A percentile compares a stretch with the other conserved stretches of the same genome.
These are phyloP conservation scores for Chlamydomonas reinhardtii DNA, from an alignment of 163 green algal species.

Conservation along the genomic window DNA sequence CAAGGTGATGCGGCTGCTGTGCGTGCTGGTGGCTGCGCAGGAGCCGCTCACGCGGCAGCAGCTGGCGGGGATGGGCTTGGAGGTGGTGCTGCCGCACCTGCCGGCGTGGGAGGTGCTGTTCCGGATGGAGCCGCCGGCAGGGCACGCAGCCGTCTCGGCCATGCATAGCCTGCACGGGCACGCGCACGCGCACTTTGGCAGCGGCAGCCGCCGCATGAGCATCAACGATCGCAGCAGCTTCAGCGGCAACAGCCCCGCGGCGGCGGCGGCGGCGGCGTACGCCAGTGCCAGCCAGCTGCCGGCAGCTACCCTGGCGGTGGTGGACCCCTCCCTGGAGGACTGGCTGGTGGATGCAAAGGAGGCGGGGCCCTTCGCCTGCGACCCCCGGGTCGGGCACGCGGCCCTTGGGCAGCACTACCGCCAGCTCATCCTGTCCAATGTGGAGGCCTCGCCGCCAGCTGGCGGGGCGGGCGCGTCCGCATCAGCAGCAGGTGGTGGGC, in stretches of 20 bases:
- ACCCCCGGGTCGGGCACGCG: conserved; percentile 39
- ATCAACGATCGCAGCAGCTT: too few species aligned
- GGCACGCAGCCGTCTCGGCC: too few species aligned
- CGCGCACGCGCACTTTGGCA: too few species aligned
- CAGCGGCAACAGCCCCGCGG: too few species aligned
- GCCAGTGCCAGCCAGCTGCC: too few species aligned
- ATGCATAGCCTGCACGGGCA: too few species aligned
- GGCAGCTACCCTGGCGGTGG: not conserved
- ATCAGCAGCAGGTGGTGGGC: not conserved
- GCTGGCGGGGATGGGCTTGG: conserved; percentile 29
- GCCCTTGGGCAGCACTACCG: conserved; percentile 32
- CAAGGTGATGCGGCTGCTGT: conserved; percentile 41
- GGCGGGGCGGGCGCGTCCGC: too few species aligned
- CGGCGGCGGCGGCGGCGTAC: too few species aligned
- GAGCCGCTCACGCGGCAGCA: conserved; percentile 17
- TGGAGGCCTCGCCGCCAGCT: not conserved
- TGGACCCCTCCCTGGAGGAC: conserved; percentile 35
- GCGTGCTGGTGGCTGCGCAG: conserved; percentile 21
- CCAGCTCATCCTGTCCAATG: not conserved
- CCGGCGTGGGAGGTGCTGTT: conserved; percentile 34
- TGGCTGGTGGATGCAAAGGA: conserved; percentile 25
- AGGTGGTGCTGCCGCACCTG: conserved; percentile 2
- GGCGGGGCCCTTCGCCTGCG: not conserved
- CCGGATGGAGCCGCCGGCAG: not conserved
- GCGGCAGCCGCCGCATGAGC: too few species aligned